These are phyloP conservation scores for Casuarina glauca DNA, from an alignment of 306 rosid genomes.

Conservation along the genomic window DNA sequence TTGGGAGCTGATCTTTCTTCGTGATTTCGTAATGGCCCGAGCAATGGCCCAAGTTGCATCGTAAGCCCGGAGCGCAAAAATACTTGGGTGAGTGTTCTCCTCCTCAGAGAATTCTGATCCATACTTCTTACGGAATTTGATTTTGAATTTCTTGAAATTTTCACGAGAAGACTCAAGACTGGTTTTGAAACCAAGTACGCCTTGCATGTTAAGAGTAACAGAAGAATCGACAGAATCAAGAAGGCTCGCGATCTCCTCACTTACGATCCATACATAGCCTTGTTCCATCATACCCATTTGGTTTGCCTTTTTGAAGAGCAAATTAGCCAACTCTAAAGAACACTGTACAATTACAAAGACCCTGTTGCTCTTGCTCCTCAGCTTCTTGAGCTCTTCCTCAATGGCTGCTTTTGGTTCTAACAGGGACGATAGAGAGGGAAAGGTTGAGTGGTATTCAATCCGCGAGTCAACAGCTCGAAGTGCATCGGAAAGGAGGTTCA, in stretches of 20 bases:
- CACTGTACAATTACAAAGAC: slow-evolving; percentile 50
- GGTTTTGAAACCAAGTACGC: slow-evolving; percentile 56
- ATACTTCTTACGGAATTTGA: slow-evolving; percentile 42
- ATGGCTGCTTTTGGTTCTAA: slow-evolving; percentile 29
- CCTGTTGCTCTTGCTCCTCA: slow-evolving; percentile 43
- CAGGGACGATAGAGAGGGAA: slow-evolving; percentile 43
- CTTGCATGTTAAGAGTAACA: slow-evolving; percentile 48
- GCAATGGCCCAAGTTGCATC: slow-evolving; percentile 40
- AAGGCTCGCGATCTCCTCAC: slow-evolving; percentile 45
- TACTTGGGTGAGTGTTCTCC: slow-evolving; percentile 47
- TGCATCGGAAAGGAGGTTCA: slow-evolving; percentile 43
- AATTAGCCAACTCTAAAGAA: slow-evolving; percentile 42
- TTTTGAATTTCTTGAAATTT: slow-evolving; percentile 37
- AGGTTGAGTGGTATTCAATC: slow-evolving; percentile 37
- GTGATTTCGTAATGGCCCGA: slow-evolving; percentile 27
- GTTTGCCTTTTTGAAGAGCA: slow-evolving; percentile 47
- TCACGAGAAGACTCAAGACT: slow-evolving; percentile 28
- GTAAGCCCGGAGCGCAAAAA: slow-evolving; percentile 53
- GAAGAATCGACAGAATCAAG: slow-evolving; percentile 51
- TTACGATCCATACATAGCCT: slow-evolving; percentile 59
- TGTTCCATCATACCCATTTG: slow-evolving; percentile 56
- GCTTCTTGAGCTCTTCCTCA: slow-evolving; percentile 39
- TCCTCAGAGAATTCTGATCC: slow-evolving; percentile 50
- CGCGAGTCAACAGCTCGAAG: slow-evolving; percentile 41
- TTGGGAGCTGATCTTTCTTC: slow-evolving; percentile 21